Evolutionary conservation across 768 basidiomycete genomes (phyloP), one percentile per base, ranked within the genome.

Genomic region (Pisolithus microcarpus): DNA sequence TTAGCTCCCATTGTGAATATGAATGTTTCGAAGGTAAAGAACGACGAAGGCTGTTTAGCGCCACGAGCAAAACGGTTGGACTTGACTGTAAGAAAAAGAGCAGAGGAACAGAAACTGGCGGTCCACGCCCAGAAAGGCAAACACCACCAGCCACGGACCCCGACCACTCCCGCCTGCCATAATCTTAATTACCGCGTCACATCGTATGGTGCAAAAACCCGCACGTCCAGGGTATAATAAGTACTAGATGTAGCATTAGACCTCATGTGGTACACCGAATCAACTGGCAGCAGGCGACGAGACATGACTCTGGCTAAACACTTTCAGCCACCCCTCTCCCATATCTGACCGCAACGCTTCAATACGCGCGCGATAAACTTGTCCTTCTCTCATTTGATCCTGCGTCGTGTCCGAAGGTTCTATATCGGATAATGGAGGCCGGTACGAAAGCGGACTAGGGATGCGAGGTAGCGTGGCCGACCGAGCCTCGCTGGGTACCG

Each of bases 311-410:
- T 87, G 84, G 52, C 80, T 87, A 59, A 87, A 83, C 31, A 92
- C 88, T 65, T 85, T 87, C 61, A 94, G 61, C 90, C 89, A 94
- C 9, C 83, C 82, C 21, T 93, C 91, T 2, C 91, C 91, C 76
- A 93, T 91, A 60, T 94, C 91, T 52, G 80, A 76, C 65, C 88
- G 82, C 64, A 94, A 60, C 16, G 84, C 84, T 72, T 93, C 91
- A 46, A 94, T 85, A 58, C 76, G 76, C 50, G 79, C 78, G 43
- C 91, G 76, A 65, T 87, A 90, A 40, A 81, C 76, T 51, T 90
- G 90, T 23, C 77, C 85, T 55, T 79, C 75, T 57, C 71, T 60
- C 52, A 77, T 64, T 60, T 73, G 70, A 23, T 62, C 61, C 30
- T 59, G 37, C 0, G 38, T 24, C 21, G 34, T 40, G 40, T 52